phyloP scores from a whole-genome alignment of 2,329 filamentous ascomycete species.

The Pseudogymnoascus sp. region DNA sequence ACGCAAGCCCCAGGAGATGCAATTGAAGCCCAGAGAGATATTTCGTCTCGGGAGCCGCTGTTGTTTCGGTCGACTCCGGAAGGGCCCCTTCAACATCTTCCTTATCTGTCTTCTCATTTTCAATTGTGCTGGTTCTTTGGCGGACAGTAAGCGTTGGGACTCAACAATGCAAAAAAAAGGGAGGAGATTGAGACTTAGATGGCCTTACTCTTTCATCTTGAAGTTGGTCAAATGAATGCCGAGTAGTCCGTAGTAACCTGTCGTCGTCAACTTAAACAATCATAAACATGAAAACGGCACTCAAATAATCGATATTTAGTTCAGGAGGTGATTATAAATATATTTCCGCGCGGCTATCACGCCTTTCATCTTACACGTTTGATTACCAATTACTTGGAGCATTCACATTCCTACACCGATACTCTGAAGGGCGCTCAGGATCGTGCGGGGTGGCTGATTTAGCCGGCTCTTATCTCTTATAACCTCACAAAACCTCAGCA shows the following conservation, averaged over 20 bases:
- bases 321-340: neutral
- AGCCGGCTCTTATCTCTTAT: neutral
- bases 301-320: neutral
- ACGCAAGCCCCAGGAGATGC: neutral
- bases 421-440: neutral
- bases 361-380: neutral
- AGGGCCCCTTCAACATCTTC: neutral
- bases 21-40: neutral
- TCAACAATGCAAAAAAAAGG: neutral
- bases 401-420: neutral
- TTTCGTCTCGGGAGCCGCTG: constrained; percentile 16
- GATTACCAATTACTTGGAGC: neutral
- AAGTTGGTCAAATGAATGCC: neutral
- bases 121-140: neutral
- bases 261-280: neutral
- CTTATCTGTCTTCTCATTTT: neutral
- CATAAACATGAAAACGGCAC: neutral
- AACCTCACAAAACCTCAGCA: neutral
- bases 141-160: neutral
- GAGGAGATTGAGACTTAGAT: neutral
- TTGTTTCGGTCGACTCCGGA: neutral
- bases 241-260: neutral
- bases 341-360: neutral
- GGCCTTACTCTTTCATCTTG: neutral
- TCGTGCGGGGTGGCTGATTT: neutral